phyloP scores from a whole-genome alignment of 2,329 filamentous ascomycete species.

The Malbranchea zuffiana region DNA sequence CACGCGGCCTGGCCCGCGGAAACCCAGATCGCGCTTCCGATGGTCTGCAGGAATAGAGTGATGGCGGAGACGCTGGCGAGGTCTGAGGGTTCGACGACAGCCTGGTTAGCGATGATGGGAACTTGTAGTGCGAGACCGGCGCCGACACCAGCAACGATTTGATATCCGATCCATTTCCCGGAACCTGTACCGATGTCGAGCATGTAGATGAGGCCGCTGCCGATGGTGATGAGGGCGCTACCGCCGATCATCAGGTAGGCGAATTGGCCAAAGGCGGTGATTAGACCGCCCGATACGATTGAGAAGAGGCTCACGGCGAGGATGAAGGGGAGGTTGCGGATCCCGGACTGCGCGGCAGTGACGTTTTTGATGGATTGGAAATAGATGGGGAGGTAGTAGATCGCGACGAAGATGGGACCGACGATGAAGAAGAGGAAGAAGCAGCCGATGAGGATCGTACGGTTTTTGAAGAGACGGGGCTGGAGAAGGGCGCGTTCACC shows the following conservation, averaged over 20 bases:
- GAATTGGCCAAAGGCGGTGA: slow-evolving; percentile 16
- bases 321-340: slow-evolving; percentile 29
- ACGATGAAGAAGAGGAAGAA: slow-evolving; percentile 12
- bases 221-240: slow-evolving; percentile 19
- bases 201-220: slow-evolving; percentile 23
- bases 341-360: slow-evolving; percentile 28
- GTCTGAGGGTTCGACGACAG: slow-evolving; percentile 14
- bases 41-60: slow-evolving; percentile 17
- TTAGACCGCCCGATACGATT: slow-evolving; percentile 14
- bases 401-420: slow-evolving; percentile 11
- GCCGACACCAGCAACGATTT: slow-evolving; percentile 19
- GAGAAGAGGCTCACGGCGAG: slow-evolving; percentile 21
- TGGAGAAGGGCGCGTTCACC: slow-evolving; percentile 21
- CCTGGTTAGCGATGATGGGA: slow-evolving; percentile 16
- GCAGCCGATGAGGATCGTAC: slow-evolving; percentile 1
- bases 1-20: slow-evolving; percentile 18
- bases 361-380: slow-evolving; percentile 37
- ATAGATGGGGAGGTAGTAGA: slow-evolving; percentile 24
- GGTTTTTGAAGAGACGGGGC: slow-evolving; percentile 18
- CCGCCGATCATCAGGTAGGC: slow-evolving; percentile 18
- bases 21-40: slow-evolving; percentile 19
- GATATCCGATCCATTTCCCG: slow-evolving; percentile 21
- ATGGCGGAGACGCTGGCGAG: slow-evolving; percentile 17
- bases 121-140: slow-evolving; percentile 19
- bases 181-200: slow-evolving; percentile 18